Conservation (phyloP, 192 early-diverging fungal genomes). For the Mortierella alpina region DNA sequence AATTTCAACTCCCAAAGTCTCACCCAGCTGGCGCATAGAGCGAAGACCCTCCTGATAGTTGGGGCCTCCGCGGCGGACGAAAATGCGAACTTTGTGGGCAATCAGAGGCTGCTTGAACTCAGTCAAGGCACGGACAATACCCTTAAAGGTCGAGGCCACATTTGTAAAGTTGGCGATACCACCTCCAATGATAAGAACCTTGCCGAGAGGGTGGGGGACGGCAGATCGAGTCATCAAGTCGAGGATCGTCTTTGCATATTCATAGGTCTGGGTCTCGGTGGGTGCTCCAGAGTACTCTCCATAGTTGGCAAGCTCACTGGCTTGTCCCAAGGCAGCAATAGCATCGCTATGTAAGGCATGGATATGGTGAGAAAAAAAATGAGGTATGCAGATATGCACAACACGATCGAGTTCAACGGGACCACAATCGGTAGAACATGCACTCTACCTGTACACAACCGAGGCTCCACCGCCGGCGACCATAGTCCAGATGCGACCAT, state of each 20-base stretch:
- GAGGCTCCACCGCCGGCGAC: constrained; percentile 99
- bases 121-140: constrained; percentile 92
- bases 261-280: constrained; percentile 99
- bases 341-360: constrained; percentile 76
- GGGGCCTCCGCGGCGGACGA: constrained; percentile 97
- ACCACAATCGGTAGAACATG: not conserved
- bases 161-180: constrained; percentile 99
- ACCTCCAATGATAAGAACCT: constrained; percentile 98
- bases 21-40: constrained; percentile 92
- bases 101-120: constrained; percentile 93
- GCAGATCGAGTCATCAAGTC: constrained; percentile 96
- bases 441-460: constrained; percentile 82
- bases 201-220: constrained; percentile 84
- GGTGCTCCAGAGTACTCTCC: constrained; percentile 99
- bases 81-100: constrained; percentile 91
- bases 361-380: not conserved
- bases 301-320: constrained; percentile 97
- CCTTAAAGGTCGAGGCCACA: constrained; percentile 99
- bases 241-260: constrained; percentile 98
- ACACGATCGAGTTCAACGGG: not conserved
- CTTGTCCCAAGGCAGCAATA: constrained; percentile 95
- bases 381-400: not conserved
- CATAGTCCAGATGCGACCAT: constrained; percentile 99
- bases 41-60: constrained; percentile 99
- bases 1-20: constrained; percentile 93